Evolutionary conservation across 305 asterid species (phyloP).

Genomic region (Fraxinus nigra): DNA sequence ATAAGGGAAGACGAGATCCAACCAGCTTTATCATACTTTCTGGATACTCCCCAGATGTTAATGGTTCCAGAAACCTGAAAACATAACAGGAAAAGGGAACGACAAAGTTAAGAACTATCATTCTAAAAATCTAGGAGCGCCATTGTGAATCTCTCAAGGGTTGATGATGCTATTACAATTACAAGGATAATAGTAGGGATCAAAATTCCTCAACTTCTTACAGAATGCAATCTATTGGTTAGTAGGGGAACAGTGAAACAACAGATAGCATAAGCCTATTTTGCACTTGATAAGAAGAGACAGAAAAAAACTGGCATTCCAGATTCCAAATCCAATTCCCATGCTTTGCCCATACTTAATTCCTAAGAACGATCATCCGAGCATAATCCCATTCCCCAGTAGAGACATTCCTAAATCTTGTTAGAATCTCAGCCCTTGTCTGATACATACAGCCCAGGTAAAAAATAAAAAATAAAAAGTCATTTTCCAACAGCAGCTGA

Average conservation of each 20-base stretch:
- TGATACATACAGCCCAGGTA: neutral
- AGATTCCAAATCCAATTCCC: neutral
- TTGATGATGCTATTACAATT: neutral
- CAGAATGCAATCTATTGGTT: neutral
- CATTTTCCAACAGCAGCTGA: neutral
- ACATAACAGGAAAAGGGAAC: neutral
- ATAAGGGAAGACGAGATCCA: neutral
- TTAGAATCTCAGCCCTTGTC: neutral
- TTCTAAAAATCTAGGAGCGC: neutral
- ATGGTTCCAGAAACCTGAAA: conserved; percentile 4
- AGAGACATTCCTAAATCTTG: neutral
- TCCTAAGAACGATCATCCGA: neutral
- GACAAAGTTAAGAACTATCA: neutral
- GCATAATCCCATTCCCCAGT: neutral
- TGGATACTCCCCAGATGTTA: neutral
- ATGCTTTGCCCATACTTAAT: neutral
- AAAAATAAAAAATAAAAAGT: too few relatives aligned
- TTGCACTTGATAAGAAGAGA: neutral
- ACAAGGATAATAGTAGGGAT: neutral
- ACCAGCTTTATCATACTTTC: neutral
- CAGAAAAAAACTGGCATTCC: neutral
- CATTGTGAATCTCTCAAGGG: neutral
- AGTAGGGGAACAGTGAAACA: neutral
- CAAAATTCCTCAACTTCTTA: neutral
- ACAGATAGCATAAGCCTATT: neutral